Conservation (phyloP, 441 rosid species). For the Omphalea diandra region DNA sequence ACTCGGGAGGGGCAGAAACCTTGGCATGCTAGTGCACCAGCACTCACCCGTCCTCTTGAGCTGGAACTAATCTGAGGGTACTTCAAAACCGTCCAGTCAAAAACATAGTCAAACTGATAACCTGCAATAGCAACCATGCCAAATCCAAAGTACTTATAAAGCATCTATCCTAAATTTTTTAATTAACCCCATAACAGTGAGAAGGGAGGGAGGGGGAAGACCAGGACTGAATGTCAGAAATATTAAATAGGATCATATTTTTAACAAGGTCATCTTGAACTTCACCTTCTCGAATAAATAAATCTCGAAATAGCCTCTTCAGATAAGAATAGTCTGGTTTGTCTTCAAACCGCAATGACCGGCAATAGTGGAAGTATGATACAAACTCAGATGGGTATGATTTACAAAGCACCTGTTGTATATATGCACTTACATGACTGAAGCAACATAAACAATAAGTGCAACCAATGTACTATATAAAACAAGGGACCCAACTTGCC, state of each 20-base stretch:
- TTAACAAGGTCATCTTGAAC: background rate
- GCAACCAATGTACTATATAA: background rate
- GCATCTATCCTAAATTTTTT: background rate
- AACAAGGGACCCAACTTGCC: background rate
- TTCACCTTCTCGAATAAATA: slow-evolving; percentile 93
- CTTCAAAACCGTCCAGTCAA: slow-evolving; percentile 96
- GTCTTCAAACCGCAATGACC: slow-evolving; percentile 92
- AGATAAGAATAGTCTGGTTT: slow-evolving; percentile 98
- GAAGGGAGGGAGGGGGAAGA: background rate
- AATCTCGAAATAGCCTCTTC: slow-evolving; percentile 95
- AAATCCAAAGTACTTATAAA: background rate
- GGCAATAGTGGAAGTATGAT: slow-evolving; percentile 92
- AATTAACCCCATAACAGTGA: background rate
- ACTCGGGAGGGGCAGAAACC: slow-evolving; percentile 16
- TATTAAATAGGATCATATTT: background rate
- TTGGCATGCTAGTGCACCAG: slow-evolving; percentile 10
- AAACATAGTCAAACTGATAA: slow-evolving; percentile 94
- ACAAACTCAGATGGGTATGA: slow-evolving; percentile 88
- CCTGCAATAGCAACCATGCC: slow-evolving; percentile 46
- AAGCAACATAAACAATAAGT: background rate
- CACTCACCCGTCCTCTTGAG: slow-evolving; percentile 77
- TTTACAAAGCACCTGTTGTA: slow-evolving; percentile 81
- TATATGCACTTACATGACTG: background rate
- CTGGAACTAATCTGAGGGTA: slow-evolving; percentile 80
- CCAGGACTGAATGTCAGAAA: too few relatives aligned